A percentile compares a stretch with the other conserved stretches of the same genome.
These are phyloP conservation scores for Penicillium sp. DNA, from an alignment of 2,329 filamentous ascomycete species.

Conservation along the genomic window DNA sequence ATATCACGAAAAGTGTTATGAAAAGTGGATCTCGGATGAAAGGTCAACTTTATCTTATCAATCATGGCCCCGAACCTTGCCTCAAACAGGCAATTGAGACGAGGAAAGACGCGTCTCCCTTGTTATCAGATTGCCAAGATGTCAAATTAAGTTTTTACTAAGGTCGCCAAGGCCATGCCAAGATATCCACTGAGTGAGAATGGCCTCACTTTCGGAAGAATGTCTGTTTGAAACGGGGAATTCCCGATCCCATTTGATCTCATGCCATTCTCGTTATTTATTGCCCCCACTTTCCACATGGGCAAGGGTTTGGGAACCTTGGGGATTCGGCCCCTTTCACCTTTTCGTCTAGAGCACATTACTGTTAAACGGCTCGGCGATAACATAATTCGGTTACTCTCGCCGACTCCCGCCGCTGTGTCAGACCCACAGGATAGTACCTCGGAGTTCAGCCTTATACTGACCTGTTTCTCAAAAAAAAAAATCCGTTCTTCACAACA, in stretches of 20 bases:
- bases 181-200: neutral
- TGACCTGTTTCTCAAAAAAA: neutral
- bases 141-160: conserved; percentile 14
- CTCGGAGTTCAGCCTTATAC: neutral
- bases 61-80: neutral
- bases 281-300: neutral
- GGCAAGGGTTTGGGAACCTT: neutral
- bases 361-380: neutral
- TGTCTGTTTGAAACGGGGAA: no score
- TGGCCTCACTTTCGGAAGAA: neutral
- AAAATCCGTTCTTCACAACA: neutral
- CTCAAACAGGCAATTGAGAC: neutral
- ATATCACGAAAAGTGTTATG: no score
- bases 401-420: neutral
- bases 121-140: neutral
- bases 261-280: neutral
- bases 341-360: no score
- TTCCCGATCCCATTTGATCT: no score
- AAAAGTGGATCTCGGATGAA: neutral
- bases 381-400: neutral
- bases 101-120: neutral
- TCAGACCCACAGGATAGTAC: neutral
- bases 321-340: neutral
- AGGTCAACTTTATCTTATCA: conserved; percentile 4
- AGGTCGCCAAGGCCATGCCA: conserved; percentile 5